A percentile compares a stretch with the other conserved stretches of the same genome.
These are phyloP conservation scores for Hypoxylon lenormandii DNA, from an alignment of 495 filamentous ascomycete species.

Conservation along the genomic window DNA sequence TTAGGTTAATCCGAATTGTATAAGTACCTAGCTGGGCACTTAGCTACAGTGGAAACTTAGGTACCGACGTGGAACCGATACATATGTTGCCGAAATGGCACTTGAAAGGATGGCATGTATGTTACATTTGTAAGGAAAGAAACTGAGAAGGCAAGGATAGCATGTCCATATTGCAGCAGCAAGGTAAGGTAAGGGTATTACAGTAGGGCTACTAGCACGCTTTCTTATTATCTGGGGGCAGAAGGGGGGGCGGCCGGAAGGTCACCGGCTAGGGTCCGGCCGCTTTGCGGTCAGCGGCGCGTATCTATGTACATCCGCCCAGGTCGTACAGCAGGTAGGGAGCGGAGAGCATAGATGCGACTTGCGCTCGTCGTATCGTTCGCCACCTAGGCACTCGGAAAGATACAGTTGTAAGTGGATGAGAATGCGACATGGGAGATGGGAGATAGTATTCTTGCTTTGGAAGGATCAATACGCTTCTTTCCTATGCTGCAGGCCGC, in stretches of 20 bases:
- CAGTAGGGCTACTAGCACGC: constrained; percentile 7
- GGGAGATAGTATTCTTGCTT: neutral
- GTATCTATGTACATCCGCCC: constrained; percentile 19
- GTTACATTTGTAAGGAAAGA: no score
- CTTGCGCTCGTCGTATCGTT: neutral
- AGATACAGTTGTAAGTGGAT: neutral
- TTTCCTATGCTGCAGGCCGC: constrained; percentile 3
- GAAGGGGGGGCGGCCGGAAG: constrained; percentile 20
- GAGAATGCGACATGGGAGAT: neutral
- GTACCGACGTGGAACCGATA: no score
- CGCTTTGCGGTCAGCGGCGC: constrained; percentile 33
- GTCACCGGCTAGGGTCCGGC: constrained; percentile 10
- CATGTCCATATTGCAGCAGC: no score
- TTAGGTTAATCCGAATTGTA: no score
- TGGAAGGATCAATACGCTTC: constrained; percentile 25
- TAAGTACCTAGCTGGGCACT: no score
- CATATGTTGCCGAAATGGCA: no score
- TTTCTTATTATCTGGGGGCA: neutral
- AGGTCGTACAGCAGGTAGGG: constrained; percentile 6
- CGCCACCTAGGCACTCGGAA: neutral
- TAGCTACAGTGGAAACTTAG: no score
- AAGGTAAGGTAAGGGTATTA: neutral
- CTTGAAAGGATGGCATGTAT: no score
- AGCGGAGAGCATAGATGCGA: neutral
- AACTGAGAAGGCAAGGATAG: neutral